Conservation (phyloP, 306 rosid genomes). For the Rosa chinensis region DNA sequence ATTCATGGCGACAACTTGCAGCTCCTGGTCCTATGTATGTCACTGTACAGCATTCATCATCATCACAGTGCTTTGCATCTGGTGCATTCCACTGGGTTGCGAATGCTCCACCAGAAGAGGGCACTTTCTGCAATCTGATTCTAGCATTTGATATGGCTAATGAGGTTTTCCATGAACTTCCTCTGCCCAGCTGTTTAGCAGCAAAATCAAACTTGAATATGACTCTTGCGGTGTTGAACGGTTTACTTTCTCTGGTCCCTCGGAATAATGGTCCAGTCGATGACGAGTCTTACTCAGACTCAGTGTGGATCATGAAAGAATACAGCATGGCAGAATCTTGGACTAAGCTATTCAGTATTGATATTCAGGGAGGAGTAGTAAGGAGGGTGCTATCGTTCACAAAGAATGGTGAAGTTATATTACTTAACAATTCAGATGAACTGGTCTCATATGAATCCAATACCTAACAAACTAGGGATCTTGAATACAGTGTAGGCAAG, state of each 20-base stretch:
- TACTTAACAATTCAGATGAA: background rate
- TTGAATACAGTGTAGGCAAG: background rate
- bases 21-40: background rate
- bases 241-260: background rate
- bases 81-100: background rate
- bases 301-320: background rate
- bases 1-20: background rate
- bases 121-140: background rate
- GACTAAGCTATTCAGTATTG: background rate
- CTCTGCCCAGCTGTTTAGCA: background rate
- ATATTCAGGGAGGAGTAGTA: background rate
- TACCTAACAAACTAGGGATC: background rate
- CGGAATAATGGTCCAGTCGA: background rate
- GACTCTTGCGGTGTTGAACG: background rate
- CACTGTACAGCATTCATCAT: background rate
- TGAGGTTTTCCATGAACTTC: background rate
- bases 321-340: background rate
- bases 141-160: background rate
- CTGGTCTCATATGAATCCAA: background rate
- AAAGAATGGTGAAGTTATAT: background rate
- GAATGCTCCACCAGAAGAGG: background rate
- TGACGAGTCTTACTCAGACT: background rate
- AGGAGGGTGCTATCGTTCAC: background rate
- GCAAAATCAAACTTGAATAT: background rate
- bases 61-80: background rate